These are phyloP conservation scores for Gomphus bonarii DNA, from an alignment of 1,284 basidiomycete genomes.

Conservation along the genomic window DNA sequence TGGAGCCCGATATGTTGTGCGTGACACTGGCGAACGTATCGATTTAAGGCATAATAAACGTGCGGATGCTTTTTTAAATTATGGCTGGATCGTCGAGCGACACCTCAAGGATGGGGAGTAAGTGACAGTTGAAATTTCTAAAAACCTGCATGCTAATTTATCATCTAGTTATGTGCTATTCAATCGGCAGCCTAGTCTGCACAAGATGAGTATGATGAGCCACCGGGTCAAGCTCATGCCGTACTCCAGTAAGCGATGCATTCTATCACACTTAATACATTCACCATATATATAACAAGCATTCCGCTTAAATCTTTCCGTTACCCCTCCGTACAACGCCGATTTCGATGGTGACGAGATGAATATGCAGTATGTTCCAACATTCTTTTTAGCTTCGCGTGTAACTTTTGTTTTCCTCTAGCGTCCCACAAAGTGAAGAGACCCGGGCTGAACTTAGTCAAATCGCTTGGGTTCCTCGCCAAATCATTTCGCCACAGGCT, in stretches of 20 bases:
- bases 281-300: slow-evolving; percentile 40
- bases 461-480: slow-evolving; percentile 96
- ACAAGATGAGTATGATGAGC: slow-evolving; percentile 99
- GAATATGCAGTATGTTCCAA: slow-evolving; percentile 91
- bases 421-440: slow-evolving; percentile 97
- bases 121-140: slow-evolving; percentile 25
- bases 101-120: slow-evolving; percentile 97
- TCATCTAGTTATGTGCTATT: slow-evolving; percentile 80
- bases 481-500: slow-evolving; percentile 99
- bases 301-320: slow-evolving; percentile 94
- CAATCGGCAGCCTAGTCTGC: slow-evolving; percentile 96
- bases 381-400: neutral
- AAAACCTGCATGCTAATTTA: neutral
- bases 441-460: slow-evolving; percentile 97
- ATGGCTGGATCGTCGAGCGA: slow-evolving; percentile 98
- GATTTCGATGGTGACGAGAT: slow-evolving; percentile 99
- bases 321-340: slow-evolving; percentile 89
- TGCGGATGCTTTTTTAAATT: slow-evolving; percentile 96
- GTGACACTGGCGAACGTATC: slow-evolving; percentile 96
- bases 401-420: slow-evolving; percentile 22
- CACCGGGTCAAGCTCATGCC: slow-evolving; percentile 97
- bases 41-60: slow-evolving; percentile 96
- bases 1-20: slow-evolving; percentile 94
- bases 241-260: slow-evolving; percentile 76
- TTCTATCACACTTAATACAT: neutral